Percentiles rank a stretch among this genome's conserved stretches.
phyloP scores from a whole-genome alignment of 1,284 basidiomycete genomes.

The Rhodotorula sp. region DNA sequence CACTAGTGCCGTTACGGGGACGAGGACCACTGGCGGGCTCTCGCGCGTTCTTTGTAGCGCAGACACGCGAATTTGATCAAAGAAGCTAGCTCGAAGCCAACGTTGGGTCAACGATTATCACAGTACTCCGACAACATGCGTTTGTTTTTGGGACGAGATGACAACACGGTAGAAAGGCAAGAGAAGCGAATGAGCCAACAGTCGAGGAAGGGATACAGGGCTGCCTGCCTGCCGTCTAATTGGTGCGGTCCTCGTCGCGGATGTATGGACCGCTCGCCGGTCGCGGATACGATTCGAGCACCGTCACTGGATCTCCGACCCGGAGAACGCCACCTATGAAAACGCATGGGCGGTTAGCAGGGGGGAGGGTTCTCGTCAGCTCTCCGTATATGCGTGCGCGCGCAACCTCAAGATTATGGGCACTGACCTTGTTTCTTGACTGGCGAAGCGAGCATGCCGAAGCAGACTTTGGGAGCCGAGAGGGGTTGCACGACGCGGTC shows the following conservation, averaged over 20 bases:
- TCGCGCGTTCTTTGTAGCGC: no score
- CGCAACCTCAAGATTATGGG: background rate
- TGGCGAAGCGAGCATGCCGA: constrained; percentile 21
- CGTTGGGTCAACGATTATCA: no score
- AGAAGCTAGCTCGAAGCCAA: no score
- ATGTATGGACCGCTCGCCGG: constrained; percentile 6
- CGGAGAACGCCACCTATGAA: constrained; percentile 7
- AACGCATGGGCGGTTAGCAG: no score
- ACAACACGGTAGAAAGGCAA: no score
- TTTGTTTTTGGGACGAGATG: no score
- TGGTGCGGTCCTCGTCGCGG: constrained; percentile 14
- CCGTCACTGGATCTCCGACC: constrained; percentile 17
- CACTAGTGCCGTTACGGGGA: no score
- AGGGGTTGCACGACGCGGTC: constrained; percentile 15
- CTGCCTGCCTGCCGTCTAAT: background rate
- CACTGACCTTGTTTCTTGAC: constrained; percentile 3
- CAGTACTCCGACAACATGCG: no score
- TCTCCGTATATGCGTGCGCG: background rate
- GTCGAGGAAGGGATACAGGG: background rate
- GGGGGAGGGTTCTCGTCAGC: background rate
- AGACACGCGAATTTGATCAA: no score
- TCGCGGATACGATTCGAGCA: constrained; percentile 17
- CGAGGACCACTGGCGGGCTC: no score
- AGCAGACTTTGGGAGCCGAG: constrained; percentile 17
- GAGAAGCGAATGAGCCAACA: no score